Conservation (phyloP, 108 stramenopile species). For the Skeletonema marinoi region DNA sequence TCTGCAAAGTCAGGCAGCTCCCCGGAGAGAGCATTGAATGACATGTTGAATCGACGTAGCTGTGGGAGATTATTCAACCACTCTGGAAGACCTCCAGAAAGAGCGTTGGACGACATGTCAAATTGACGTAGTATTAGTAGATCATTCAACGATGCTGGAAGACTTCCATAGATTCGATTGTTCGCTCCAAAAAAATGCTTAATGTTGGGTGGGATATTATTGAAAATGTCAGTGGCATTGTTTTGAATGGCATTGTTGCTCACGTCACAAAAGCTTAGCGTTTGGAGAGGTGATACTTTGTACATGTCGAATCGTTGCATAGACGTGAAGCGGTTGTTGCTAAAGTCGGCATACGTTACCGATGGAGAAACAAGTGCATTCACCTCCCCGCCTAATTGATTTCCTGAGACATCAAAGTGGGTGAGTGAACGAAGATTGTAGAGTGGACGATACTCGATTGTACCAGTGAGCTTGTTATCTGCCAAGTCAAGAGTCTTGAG, state of each 20-base stretch:
- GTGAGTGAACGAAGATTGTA: slow-evolving; percentile 46
- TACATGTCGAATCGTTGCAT: slow-evolving; percentile 58
- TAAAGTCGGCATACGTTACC: slow-evolving; percentile 49
- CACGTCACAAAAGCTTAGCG: slow-evolving; percentile 37
- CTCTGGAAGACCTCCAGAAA: no score
- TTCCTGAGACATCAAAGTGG: slow-evolving; percentile 21
- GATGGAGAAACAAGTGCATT: slow-evolving; percentile 64
- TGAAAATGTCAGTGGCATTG: slow-evolving; percentile 13
- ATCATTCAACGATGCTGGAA: no score
- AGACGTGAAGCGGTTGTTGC: slow-evolving; percentile 46
- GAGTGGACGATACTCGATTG: slow-evolving; percentile 37
- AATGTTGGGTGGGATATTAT: slow-evolving; percentile 23
- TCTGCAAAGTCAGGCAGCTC: slow-evolving; percentile 18
- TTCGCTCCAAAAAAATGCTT: slow-evolving; percentile 3
- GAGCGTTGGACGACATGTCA: no score
- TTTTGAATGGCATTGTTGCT: slow-evolving; percentile 40
- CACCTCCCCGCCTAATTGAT: slow-evolving; percentile 22
- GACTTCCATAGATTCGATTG: slow-evolving; percentile 6
- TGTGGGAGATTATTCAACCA: no score
- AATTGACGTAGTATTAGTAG: no score
- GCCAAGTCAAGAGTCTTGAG: slow-evolving; percentile 22
- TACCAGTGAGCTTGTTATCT: slow-evolving; percentile 13
- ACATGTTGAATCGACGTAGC: no score
- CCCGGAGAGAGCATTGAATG: no score
- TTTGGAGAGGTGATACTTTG: slow-evolving; percentile 18